Base-by-base conservation (phyloP, 2,329 filamentous ascomycete genomes). In the Arthrobotrys sinensis region DNA sequence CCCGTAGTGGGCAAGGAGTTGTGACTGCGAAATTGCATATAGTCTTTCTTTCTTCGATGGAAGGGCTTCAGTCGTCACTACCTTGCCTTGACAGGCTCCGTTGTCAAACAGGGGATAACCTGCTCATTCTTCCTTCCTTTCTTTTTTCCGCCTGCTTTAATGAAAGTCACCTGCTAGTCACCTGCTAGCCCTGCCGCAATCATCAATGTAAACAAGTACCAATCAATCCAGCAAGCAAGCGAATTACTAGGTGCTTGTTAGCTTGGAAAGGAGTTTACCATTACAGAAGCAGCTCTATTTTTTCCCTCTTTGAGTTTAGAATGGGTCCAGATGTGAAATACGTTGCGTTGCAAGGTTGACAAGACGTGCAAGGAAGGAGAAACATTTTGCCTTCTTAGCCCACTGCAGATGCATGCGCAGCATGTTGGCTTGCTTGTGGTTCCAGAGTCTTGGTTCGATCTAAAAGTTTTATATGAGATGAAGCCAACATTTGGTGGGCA, bases 141-240 rank as follows among this genome's bases (percentile, higher is more conserved):
- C 57, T 76, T 66, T 57, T 14, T 66, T 53, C 50, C 36, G 32
- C 38, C 32, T 46, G 10, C 28, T 60, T 73, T 66, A 60, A 73
- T 66, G 40, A 77, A 70, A 71, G 66, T 71, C 73, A 71, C 73
- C 73, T 77, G 66, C 65, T 70, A 64, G 73, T 65, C 57, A 48
- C 46, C 46, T 72, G 48, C 69, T 66, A 73, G 69, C 48, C 68
- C 48, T 52, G 46, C 68, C 50, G 38, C 60, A 60, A 72, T 40
- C 60, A 43, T 65, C 57, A 43, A 72, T 64, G 38, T 60, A 60
- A 57, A 60, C 55, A 60, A 60, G 48, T 73, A 55, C 69, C 69
- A 73, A 73, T 73, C 69, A 73, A 73, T 77, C 46, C 40, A 62
- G 32, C 63, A 55, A 64, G 57, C 60, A 71, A 77, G 73, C 73